A percentile compares a stretch with the other conserved stretches of the same genome.
phyloP scores from a whole-genome alignment of 225 moss, liverwort and hornwort genomes.

The Neckera pumila region DNA sequence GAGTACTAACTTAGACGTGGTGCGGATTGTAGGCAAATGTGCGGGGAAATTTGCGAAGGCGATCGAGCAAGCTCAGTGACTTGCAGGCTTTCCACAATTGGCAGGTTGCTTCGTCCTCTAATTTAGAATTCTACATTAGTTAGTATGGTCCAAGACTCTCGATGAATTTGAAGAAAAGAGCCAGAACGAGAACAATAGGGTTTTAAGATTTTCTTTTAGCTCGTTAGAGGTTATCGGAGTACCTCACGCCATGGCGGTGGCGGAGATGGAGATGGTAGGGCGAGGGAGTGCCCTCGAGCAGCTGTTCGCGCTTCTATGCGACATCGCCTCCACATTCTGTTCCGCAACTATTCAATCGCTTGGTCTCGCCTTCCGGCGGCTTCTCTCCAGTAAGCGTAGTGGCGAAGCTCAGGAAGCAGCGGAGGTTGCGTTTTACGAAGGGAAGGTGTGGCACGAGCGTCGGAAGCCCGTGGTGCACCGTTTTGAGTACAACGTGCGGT shows the following conservation, averaged over 20 bases:
- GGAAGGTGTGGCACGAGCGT: conserved; percentile 81
- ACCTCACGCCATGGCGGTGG: not conserved
- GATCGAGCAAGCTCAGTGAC: not conserved
- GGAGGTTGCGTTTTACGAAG: conserved; percentile 47
- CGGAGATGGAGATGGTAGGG: not conserved
- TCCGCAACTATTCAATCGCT: conserved; percentile 27
- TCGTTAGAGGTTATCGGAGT: not conserved
- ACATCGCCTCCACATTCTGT: conserved; percentile 19
- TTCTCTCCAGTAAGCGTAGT: not conserved
- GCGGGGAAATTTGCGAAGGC: not conserved
- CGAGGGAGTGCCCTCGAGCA: conserved; percentile 29
- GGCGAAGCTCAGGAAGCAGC: not conserved
- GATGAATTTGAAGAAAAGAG: not conserved
- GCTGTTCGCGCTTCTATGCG: conserved; percentile 13
- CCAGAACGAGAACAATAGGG: not conserved
- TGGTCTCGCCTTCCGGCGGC: conserved; percentile 9
- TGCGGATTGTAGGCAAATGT: not conserved
- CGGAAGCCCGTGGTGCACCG: conserved; percentile 65
- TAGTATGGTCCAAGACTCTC: not conserved
- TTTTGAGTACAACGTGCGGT: conserved; percentile 66
- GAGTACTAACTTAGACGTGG: not conserved
- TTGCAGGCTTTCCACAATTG: not conserved
- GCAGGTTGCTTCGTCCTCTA: not conserved
- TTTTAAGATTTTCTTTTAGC: not conserved
- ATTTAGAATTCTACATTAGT: not conserved